phyloP scores from a whole-genome alignment of 192 early-diverging fungal species.

The Linnemannia schmuckeri region DNA sequence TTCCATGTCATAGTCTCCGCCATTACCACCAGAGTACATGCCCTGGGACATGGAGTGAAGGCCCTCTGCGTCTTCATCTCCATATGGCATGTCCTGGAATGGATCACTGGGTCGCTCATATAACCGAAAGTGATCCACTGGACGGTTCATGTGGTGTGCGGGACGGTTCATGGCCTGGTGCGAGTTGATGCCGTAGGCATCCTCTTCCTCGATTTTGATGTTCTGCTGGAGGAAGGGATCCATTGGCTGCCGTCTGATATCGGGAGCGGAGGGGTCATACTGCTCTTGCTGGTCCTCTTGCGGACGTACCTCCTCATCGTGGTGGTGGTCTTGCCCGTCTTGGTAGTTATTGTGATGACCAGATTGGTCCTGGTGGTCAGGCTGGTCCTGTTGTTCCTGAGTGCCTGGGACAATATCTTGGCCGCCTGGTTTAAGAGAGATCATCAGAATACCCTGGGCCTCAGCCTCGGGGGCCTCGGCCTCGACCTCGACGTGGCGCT shows the following conservation, averaged over 20 bases:
- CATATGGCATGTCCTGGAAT: slow-evolving; percentile 2
- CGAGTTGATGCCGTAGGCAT: not conserved
- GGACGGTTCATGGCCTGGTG: not conserved
- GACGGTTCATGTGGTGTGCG: slow-evolving; percentile 6
- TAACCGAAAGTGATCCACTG: slow-evolving; percentile 10
- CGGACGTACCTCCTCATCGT: not conserved
- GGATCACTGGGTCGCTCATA: not conserved
- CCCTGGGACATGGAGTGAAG: not conserved
- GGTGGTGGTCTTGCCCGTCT: not conserved
- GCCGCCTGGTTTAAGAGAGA: slow-evolving; percentile 11
- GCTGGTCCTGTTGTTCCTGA: not conserved
- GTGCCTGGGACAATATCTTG: not conserved
- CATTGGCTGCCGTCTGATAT: not conserved
- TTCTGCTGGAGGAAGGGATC: not conserved
- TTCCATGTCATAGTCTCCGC: not conserved
- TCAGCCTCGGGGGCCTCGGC: not conserved
- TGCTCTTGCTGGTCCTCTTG: not conserved
- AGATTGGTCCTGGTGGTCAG: not conserved
- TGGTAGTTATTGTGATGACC: not conserved
- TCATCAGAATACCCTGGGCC: slow-evolving; percentile 6
- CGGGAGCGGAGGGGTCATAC: slow-evolving; percentile 3
- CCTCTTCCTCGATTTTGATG: slow-evolving; percentile 1
- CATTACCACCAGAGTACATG: not conserved
- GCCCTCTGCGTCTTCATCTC: not conserved
- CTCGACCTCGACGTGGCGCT: not conserved